A percentile compares a stretch with the other conserved stretches of the same genome.
Conservation (phyloP, 208 protist genomes). For the Sergeia podlipaevii region DNA sequence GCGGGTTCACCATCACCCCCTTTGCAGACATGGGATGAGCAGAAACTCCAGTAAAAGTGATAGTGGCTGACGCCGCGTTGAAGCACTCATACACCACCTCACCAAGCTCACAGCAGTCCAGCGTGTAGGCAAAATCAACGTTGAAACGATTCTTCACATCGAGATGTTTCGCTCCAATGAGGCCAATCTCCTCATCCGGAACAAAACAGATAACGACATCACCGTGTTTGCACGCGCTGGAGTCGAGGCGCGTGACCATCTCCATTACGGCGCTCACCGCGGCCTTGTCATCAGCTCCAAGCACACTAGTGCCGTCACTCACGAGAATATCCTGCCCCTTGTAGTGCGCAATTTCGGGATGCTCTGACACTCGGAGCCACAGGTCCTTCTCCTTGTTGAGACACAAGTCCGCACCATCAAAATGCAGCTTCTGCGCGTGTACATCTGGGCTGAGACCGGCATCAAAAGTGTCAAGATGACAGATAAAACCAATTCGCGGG, state of each 20-base stretch:
- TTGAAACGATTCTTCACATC: conserved; percentile 69
- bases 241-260: conserved; percentile 58
- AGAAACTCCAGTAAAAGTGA: conserved; percentile 69
- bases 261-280: conserved; percentile 75
- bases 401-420: conserved; percentile 69
- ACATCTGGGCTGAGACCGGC: conserved; percentile 65
- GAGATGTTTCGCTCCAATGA: conserved; percentile 77
- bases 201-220: conserved; percentile 83
- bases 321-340: conserved; percentile 80
- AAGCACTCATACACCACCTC: conserved; percentile 87
- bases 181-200: conserved; percentile 84
- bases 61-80: conserved; percentile 54
- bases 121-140: conserved; percentile 82
- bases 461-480: conserved; percentile 84
- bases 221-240: conserved; percentile 40
- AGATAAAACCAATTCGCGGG: conserved; percentile 79
- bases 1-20: conserved; percentile 81
- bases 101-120: conserved; percentile 83
- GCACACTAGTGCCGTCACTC: conserved; percentile 84
- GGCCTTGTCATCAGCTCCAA: conserved; percentile 87
- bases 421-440: conserved; percentile 63
- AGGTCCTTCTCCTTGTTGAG: conserved; percentile 72
- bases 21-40: conserved; percentile 88
- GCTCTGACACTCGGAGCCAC: conserved; percentile 50
- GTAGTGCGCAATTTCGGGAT: conserved; percentile 75